Evolutionary conservation across 2,329 filamentous ascomycete species (phyloP).

Genomic region (Uncinocarpus reesii): DNA sequence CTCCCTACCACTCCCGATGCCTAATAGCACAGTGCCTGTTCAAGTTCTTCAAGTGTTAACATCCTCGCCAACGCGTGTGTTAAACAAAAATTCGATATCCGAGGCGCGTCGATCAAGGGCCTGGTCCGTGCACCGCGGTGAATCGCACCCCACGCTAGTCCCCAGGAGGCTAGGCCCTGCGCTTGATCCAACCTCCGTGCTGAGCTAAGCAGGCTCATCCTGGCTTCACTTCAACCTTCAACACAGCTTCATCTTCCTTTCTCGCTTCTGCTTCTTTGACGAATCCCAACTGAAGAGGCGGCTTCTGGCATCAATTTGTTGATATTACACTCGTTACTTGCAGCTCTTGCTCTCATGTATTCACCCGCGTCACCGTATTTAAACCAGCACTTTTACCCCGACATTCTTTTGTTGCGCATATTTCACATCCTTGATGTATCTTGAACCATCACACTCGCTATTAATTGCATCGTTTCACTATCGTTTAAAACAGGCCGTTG

Average conservation of each 20-base stretch:
- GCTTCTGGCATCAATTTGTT: conserved; percentile 4
- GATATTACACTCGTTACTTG: conserved; percentile 4
- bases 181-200: conserved; percentile 6
- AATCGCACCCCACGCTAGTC: background rate
- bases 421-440: conserved; percentile 9
- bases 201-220: background rate
- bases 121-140: background rate
- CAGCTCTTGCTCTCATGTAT: conserved; percentile 7
- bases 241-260: background rate
- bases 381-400: conserved; percentile 7
- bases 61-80: background rate
- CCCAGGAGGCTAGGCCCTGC: background rate
- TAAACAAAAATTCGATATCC: too few species aligned
- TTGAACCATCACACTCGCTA: conserved; percentile 1
- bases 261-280: background rate
- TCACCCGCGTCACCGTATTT: conserved; percentile 3
- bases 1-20: background rate
- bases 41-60: too few species aligned
- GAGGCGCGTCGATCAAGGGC: background rate
- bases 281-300: background rate
- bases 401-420: conserved; percentile 12
- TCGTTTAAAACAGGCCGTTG: background rate
- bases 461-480: conserved; percentile 6
- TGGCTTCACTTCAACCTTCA: background rate
- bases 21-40: background rate